These are phyloP conservation scores for Rhodotorula sp. DNA, from an alignment of 1,284 basidiomycete genomes.

Conservation along the genomic window DNA sequence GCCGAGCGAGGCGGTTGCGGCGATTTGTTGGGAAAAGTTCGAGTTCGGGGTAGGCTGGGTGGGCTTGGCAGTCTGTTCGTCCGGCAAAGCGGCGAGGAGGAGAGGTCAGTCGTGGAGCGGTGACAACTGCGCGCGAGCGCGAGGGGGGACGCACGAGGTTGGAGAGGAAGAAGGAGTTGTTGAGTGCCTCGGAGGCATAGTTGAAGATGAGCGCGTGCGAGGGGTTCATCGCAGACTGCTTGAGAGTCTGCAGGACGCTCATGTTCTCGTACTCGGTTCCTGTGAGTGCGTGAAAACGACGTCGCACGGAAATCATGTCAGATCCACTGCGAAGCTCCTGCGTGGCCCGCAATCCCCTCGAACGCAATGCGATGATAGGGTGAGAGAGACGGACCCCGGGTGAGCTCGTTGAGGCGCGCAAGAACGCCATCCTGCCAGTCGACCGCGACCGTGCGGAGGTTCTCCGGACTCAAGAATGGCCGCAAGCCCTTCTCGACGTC, in stretches of 20 bases:
- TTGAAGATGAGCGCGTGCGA: constrained; percentile 75
- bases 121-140: neutral
- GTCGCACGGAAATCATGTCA: no score
- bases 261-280: constrained; percentile 62
- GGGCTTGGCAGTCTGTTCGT: constrained; percentile 20
- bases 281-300: constrained; percentile 41
- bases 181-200: constrained; percentile 86
- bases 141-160: constrained; percentile 64
- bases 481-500: constrained; percentile 64
- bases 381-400: constrained; percentile 58
- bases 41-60: constrained; percentile 15
- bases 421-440: constrained; percentile 80
- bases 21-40: constrained; percentile 19
- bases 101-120: neutral
- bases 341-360: no score
- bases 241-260: constrained; percentile 70
- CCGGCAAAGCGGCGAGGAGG: neutral
- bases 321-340: no score
- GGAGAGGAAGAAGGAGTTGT: constrained; percentile 93
- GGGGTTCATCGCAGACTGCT: constrained; percentile 64
- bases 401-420: constrained; percentile 67
- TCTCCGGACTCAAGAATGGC: constrained; percentile 66
- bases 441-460: constrained; percentile 64
- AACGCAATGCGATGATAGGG: neutral
- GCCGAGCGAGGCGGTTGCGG: constrained; percentile 51